These are phyloP conservation scores for Tuctoria greenei DNA, from an alignment of 176 grass and related monocot species.

Conservation along the genomic window DNA sequence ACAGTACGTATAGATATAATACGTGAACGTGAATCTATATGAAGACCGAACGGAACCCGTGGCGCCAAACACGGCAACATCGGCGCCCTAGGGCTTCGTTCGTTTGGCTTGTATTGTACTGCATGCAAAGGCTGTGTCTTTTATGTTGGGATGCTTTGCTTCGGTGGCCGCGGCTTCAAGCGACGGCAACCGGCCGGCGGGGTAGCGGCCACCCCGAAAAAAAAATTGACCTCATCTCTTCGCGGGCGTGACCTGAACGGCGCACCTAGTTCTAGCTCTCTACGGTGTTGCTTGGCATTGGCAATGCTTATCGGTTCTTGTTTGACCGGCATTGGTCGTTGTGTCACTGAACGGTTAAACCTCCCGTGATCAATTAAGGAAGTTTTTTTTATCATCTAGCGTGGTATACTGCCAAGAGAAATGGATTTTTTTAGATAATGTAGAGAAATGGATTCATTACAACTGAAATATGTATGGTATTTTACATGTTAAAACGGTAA, in stretches of 20 bases:
- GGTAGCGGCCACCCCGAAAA: not conserved
- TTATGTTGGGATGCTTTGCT: not conserved
- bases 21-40: not conserved
- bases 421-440: too few relatives aligned
- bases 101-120: constrained; percentile 10
- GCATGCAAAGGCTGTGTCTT: not conserved
- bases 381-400: not conserved
- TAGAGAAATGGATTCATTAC: not conserved
- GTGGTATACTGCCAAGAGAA: not conserved
- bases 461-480: not conserved
- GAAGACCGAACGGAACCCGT: not conserved
- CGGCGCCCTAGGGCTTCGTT: not conserved
- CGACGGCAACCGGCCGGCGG: not conserved
- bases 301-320: not conserved
- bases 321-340: too few relatives aligned
- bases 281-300: not conserved
- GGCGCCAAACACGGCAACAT: constrained; percentile 5
- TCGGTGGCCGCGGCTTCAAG: constrained; percentile 9
- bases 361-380: not conserved
- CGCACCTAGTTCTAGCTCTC: not conserved
- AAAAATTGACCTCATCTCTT: not conserved
- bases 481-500: not conserved
- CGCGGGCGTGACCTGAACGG: not conserved
- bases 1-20: not conserved
- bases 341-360: not conserved